Percentiles rank a stretch among this genome's conserved stretches.
Evolutionary conservation across 306 rosid genomes (phyloP).

Genomic region (Sicyos edulis): DNA sequence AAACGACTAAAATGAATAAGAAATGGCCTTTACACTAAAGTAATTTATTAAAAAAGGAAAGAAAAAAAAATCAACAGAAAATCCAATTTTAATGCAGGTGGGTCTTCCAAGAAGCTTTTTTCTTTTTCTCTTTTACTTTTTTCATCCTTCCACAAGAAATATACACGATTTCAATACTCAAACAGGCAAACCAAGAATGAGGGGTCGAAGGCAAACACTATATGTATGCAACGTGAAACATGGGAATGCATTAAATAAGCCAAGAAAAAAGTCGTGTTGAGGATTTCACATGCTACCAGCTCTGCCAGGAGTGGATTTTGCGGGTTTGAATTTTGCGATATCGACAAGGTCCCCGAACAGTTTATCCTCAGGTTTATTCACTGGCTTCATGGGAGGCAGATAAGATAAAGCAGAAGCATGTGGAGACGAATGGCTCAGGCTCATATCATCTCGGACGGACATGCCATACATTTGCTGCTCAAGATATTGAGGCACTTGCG

Average conservation of each 20-base stretch:
- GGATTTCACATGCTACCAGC: slow-evolving; percentile 20
- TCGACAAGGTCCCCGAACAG: slow-evolving; percentile 92
- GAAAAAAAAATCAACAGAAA: not conserved
- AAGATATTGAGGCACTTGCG: slow-evolving; percentile 49
- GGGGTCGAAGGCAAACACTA: slow-evolving; percentile 23
- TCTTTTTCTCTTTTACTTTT: slow-evolving; percentile 21
- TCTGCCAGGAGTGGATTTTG: slow-evolving; percentile 11
- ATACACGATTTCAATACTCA: slow-evolving; percentile 52
- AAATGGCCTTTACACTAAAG: slow-evolving; percentile 18
- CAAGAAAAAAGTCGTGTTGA: not conserved
- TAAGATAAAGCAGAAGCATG: slow-evolving; percentile 64
- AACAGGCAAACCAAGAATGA: slow-evolving; percentile 38
- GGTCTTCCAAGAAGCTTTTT: slow-evolving; percentile 28
- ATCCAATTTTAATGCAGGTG: slow-evolving; percentile 24
- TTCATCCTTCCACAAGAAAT: slow-evolving; percentile 44
- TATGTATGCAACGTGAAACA: slow-evolving; percentile 15
- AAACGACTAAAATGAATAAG: slow-evolving; percentile 12
- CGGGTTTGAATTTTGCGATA: slow-evolving; percentile 74
- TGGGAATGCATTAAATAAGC: slow-evolving; percentile 4
- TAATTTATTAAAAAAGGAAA: slow-evolving; percentile 7
- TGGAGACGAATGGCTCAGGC: slow-evolving; percentile 44
- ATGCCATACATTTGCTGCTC: slow-evolving; percentile 83
- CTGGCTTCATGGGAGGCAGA: slow-evolving; percentile 56
- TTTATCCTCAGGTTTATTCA: slow-evolving; percentile 75
- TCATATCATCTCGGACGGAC: slow-evolving; percentile 52